phyloP scores from a whole-genome alignment of 768 basidiomycete genomes.

The Lactarius quietus region DNA sequence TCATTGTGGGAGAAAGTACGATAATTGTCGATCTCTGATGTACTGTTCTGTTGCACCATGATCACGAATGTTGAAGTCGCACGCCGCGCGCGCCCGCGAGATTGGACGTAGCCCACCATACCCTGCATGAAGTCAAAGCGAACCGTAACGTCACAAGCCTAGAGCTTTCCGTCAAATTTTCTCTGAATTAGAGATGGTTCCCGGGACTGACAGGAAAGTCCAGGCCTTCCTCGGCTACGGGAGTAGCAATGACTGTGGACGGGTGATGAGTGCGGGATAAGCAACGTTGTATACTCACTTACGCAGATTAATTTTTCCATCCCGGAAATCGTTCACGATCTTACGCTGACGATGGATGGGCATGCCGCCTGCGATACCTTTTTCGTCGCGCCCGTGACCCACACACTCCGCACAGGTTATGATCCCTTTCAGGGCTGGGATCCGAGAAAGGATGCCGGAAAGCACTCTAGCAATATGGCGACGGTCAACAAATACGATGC shows the following conservation, averaged over 20 bases:
- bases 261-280: background rate
- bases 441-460: slow-evolving; percentile 55
- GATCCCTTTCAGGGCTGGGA: slow-evolving; percentile 54
- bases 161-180: slow-evolving; percentile 14
- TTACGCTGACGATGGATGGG: slow-evolving; percentile 51
- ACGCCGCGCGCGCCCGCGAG: slow-evolving; percentile 80
- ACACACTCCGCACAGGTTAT: slow-evolving; percentile 64
- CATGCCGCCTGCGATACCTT: slow-evolving; percentile 49
- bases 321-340: slow-evolving; percentile 61
- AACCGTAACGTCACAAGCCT: slow-evolving; percentile 84
- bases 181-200: background rate
- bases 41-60: slow-evolving; percentile 67
- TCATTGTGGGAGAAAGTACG: slow-evolving; percentile 55
- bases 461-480: slow-evolving; percentile 74
- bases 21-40: slow-evolving; percentile 55
- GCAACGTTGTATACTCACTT: slow-evolving; percentile 32
- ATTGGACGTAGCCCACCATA: slow-evolving; percentile 86
- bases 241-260: slow-evolving; percentile 67
- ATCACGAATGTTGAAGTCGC: slow-evolving; percentile 74
- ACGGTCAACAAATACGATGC: slow-evolving; percentile 85
- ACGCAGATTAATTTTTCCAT: slow-evolving; percentile 65
- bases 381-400: slow-evolving; percentile 49
- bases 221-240: slow-evolving; percentile 89
- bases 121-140: slow-evolving; percentile 81
- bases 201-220: slow-evolving; percentile 68